These are phyloP conservation scores for Coffea eugenioides DNA, from an alignment of 257 asterid species.

Conservation along the genomic window DNA sequence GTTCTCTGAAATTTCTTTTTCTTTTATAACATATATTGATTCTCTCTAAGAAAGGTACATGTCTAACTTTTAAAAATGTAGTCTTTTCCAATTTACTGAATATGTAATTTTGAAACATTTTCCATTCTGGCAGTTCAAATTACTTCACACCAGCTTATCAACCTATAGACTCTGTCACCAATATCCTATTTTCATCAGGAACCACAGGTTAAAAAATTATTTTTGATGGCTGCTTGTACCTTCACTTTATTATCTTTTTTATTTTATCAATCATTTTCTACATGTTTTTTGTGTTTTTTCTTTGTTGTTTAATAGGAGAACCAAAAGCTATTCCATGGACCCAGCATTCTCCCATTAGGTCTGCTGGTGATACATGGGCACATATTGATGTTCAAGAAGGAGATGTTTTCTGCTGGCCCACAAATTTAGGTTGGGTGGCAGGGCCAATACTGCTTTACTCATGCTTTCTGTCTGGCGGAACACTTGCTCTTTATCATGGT, in stretches of 20 bases:
- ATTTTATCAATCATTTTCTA: not conserved
- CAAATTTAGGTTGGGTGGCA: constrained; percentile 97
- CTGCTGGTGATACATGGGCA: constrained; percentile 82
- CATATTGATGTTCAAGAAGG: constrained; percentile 54
- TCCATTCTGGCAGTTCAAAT: constrained; percentile 50
- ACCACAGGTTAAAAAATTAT: constrained; percentile 60
- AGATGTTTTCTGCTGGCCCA: constrained; percentile 88
- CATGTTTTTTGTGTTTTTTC: not conserved
- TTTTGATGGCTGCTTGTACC: not conserved
- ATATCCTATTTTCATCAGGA: constrained; percentile 88
- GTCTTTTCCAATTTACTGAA: not conserved
- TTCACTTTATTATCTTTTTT: not conserved
- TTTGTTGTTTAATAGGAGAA: constrained; percentile 54
- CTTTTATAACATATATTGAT: constrained; percentile 4
- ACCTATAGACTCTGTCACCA: constrained; percentile 65
- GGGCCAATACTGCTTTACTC: constrained; percentile 80
- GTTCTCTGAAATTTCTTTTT: not conserved
- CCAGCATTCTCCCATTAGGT: constrained; percentile 82
- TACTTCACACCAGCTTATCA: constrained; percentile 61
- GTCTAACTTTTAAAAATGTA: not conserved
- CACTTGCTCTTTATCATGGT: constrained; percentile 94
- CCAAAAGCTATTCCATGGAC: constrained; percentile 99
- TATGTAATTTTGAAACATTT: constrained; percentile 7
- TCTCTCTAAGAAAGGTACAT: not conserved
- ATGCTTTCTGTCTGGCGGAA: constrained; percentile 80